Conservation (phyloP, 2,329 filamentous ascomycete genomes). For the Ascochyta fabae region DNA sequence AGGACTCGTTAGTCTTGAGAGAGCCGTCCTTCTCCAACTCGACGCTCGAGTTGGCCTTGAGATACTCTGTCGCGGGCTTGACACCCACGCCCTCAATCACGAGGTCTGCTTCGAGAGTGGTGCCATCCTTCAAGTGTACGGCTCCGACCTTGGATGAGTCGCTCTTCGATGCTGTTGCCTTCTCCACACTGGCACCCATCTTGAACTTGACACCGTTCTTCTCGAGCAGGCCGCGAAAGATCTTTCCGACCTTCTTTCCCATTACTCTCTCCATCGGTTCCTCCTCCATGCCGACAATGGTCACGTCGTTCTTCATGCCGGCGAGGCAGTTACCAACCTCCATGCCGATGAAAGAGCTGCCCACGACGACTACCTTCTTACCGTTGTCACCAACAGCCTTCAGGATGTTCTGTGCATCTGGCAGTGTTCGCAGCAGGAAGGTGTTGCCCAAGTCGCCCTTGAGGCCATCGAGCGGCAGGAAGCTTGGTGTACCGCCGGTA, state of each 20-base stretch:
- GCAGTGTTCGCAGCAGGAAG: conserved; percentile 80
- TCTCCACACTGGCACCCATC: conserved; percentile 80
- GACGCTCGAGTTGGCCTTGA: conserved; percentile 73
- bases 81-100: conserved; percentile 94
- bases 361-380: conserved; percentile 92
- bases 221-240: conserved; percentile 80
- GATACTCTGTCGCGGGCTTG: conserved; percentile 80
- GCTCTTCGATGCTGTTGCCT: conserved; percentile 73
- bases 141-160: conserved; percentile 77
- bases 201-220: conserved; percentile 89
- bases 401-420: conserved; percentile 78
- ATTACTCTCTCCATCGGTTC: conserved; percentile 84
- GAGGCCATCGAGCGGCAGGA: conserved; percentile 81
- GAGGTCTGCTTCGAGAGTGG: conserved; percentile 81
- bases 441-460: conserved; percentile 82
- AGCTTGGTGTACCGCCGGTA: conserved; percentile 79
- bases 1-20: conserved; percentile 78
- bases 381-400: conserved; percentile 77
- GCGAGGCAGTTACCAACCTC: conserved; percentile 86
- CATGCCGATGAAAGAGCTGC: conserved; percentile 97
- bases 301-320: conserved; percentile 79
- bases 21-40: conserved; percentile 84
- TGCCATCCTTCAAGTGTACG: conserved; percentile 85
- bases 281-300: conserved; percentile 86
- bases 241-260: conserved; percentile 78